Evolutionary conservation across 495 filamentous ascomycete species (phyloP).

Genomic region (Wilcoxina mikolae): DNA sequence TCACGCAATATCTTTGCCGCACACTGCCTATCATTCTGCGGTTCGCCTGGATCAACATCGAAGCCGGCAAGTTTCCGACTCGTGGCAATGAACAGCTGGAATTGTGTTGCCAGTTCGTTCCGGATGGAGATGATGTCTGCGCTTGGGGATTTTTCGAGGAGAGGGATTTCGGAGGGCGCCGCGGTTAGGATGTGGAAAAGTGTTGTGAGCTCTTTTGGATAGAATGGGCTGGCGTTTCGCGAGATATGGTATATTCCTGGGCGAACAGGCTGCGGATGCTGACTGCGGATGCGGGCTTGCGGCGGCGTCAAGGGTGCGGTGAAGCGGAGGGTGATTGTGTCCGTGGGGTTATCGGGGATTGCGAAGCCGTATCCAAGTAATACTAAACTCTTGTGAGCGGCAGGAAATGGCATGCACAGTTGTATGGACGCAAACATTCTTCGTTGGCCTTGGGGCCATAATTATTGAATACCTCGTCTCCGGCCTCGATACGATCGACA

Average conservation of each 20-base stretch:
- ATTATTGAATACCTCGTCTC: constrained; percentile 50
- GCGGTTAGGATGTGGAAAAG: constrained; percentile 24
- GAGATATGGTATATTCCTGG: constrained; percentile 15
- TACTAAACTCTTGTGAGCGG: constrained; percentile 29
- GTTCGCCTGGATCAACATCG: constrained; percentile 2
- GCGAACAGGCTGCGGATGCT: constrained; percentile 1
- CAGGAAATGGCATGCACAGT: neutral
- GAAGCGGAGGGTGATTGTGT: constrained; percentile 28
- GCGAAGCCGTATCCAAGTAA: constrained; percentile 57
- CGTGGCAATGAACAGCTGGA: constrained; percentile 18
- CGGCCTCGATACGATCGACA: constrained; percentile 34
- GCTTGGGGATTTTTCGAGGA: constrained; percentile 7
- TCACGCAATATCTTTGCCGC: constrained; percentile 15
- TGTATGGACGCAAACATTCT: constrained; percentile 39
- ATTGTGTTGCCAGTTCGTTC: constrained; percentile 18
- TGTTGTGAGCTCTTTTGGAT: constrained; percentile 7
- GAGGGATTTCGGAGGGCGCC: constrained; percentile 9
- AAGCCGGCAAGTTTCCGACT: constrained; percentile 9
- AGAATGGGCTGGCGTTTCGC: neutral
- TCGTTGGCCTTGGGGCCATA: constrained; percentile 55
- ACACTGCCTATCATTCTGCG: constrained; percentile 2
- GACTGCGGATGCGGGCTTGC: constrained; percentile 8
- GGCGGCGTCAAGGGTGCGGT: constrained; percentile 20
- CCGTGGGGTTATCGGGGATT: constrained; percentile 40
- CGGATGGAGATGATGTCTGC: constrained; percentile 5